These are phyloP conservation scores for Penicillium rolfsii DNA, from an alignment of 2,329 filamentous ascomycete species.

Conservation along the genomic window DNA sequence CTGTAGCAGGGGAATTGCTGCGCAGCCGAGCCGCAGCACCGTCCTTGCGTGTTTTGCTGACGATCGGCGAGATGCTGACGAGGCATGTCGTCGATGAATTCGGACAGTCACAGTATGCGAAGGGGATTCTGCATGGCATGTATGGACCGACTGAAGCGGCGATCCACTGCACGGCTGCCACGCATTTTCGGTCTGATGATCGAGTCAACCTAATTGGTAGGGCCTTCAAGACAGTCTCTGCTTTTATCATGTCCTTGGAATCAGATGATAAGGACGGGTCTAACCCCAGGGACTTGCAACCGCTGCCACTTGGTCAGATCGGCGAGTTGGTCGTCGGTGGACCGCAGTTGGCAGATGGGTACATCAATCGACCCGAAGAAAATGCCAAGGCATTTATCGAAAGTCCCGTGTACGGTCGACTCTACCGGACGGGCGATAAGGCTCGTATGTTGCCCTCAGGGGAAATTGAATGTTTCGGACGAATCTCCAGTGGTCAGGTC, in stretches of 20 bases:
- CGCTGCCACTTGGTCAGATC: slow-evolving; percentile 67
- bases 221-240: slow-evolving; percentile 79
- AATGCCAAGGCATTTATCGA: slow-evolving; percentile 72
- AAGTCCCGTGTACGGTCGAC: slow-evolving; percentile 63
- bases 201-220: slow-evolving; percentile 72
- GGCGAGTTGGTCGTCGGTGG: slow-evolving; percentile 85
- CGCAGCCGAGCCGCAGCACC: slow-evolving; percentile 69
- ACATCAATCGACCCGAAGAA: slow-evolving; percentile 78
- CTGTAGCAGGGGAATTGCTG: slow-evolving; percentile 77
- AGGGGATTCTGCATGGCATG: slow-evolving; percentile 83
- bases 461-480: slow-evolving; percentile 78
- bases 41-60: slow-evolving; percentile 70
- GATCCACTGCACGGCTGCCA: slow-evolving; percentile 83
- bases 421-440: slow-evolving; percentile 87
- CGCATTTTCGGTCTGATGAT: slow-evolving; percentile 60
- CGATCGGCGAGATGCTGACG: slow-evolving; percentile 93
- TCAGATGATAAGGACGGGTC: slow-evolving; percentile 25
- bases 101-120: slow-evolving; percentile 58
- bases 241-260: slow-evolving; percentile 66
- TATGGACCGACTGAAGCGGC: slow-evolving; percentile 92
- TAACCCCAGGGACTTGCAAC: slow-evolving; percentile 42
- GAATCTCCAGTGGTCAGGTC: slow-evolving; percentile 78
- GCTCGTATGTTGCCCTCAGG: slow-evolving; percentile 70
- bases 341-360: slow-evolving; percentile 75
- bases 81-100: slow-evolving; percentile 76